Evolutionary conservation across 129 eudicot species (phyloP).

Genomic region (Artemisia argyi): DNA sequence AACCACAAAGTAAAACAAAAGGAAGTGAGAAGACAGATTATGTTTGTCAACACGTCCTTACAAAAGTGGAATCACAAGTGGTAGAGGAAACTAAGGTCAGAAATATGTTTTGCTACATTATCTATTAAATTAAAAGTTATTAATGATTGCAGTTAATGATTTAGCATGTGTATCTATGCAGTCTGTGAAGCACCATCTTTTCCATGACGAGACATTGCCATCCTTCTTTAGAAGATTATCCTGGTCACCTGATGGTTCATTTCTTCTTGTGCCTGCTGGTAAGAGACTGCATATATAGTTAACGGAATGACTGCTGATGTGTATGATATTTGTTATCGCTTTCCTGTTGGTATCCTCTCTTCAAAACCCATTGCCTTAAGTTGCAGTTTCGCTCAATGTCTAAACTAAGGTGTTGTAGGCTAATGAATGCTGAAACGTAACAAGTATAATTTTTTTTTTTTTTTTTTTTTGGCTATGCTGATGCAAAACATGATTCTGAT

Average conservation of each 20-base stretch:
- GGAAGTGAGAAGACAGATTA: slow-evolving; percentile 66
- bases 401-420: not conserved
- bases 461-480: slow-evolving; percentile 1
- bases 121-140: not conserved
- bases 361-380: not conserved
- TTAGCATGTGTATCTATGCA: slow-evolving; percentile 42
- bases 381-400: slow-evolving; percentile 5
- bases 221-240: slow-evolving; percentile 96
- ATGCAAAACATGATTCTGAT: slow-evolving; percentile 19
- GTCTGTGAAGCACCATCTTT: slow-evolving; percentile 77
- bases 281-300: slow-evolving; percentile 5
- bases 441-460: not conserved
- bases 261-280: slow-evolving; percentile 98
- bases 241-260: slow-evolving; percentile 98
- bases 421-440: not conserved
- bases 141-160: slow-evolving; percentile 20
- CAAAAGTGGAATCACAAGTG: slow-evolving; percentile 71
- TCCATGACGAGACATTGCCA: slow-evolving; percentile 94
- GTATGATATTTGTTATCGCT: not conserved
- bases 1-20: slow-evolving; percentile 74
- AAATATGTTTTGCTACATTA: not conserved
- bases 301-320: not conserved
- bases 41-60: slow-evolving; percentile 81
- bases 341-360: not conserved
- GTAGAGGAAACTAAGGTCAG: slow-evolving; percentile 76